Percentiles rank a stretch among this genome's conserved stretches.
Evolutionary conservation across 2,329 filamentous ascomycete genomes (phyloP).

Genomic region (Drechslerella dactyloides): DNA sequence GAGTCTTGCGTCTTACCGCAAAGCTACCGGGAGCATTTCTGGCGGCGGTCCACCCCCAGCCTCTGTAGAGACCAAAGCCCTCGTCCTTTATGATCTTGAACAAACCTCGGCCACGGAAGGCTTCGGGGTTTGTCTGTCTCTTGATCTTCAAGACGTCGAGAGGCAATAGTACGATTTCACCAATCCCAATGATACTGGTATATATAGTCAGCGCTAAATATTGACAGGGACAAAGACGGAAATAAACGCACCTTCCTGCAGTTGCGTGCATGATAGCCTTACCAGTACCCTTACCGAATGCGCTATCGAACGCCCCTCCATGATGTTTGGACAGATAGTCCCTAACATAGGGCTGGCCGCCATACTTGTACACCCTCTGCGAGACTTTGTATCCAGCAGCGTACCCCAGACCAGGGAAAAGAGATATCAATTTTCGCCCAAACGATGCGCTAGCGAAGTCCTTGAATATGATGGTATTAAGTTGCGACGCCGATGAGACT

Average conservation of each 20-base stretch:
- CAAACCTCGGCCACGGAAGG: constrained; percentile 91
- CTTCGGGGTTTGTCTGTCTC: constrained; percentile 97
- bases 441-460: constrained; percentile 76
- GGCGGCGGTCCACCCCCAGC: constrained; percentile 96
- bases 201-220: constrained; percentile 33
- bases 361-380: constrained; percentile 98
- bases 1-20: constrained; percentile 69
- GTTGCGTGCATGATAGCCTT: constrained; percentile 98
- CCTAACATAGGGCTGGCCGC: constrained; percentile 91
- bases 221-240: background rate
- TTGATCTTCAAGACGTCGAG: constrained; percentile 99
- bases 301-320: constrained; percentile 79
- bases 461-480: constrained; percentile 94
- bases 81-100: constrained; percentile 90
- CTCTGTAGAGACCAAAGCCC: constrained; percentile 92
- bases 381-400: constrained; percentile 97
- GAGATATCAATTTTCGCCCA: constrained; percentile 83
- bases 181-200: constrained; percentile 85
- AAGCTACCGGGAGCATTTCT: constrained; percentile 97
- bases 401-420: constrained; percentile 96
- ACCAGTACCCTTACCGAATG: constrained; percentile 95
- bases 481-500: constrained; percentile 67
- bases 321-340: constrained; percentile 85
- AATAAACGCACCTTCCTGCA: constrained; percentile 73
- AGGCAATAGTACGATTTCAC: constrained; percentile 92